Percentiles rank a stretch among this genome's conserved stretches.
Evolutionary conservation across 1,139 yeast genomes (phyloP).

Genomic region (Candida tropicalis): DNA sequence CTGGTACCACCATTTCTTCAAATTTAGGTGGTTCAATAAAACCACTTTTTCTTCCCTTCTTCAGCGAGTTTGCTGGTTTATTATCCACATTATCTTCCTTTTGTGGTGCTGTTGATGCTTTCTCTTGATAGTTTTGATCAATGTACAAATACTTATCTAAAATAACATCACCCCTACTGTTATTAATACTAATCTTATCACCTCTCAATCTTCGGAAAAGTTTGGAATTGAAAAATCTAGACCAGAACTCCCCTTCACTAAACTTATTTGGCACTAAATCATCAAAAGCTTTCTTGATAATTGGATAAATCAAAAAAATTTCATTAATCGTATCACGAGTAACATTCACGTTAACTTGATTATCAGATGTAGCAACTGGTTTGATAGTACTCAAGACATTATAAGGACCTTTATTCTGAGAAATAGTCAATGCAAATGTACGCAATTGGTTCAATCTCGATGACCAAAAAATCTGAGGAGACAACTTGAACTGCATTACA

Average conservation of each 20-base stretch:
- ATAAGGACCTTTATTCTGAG: conserved; percentile 91
- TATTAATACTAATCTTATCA: conserved; percentile 66
- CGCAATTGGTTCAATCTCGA: conserved; percentile 78
- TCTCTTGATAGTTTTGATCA: conserved; percentile 40
- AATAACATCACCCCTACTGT: conserved; percentile 81
- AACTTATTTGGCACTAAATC: conserved; percentile 84
- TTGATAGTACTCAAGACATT: conserved; percentile 91
- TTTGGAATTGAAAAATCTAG: conserved; percentile 90
- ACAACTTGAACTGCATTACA: conserved; percentile 76
- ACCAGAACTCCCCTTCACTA: conserved; percentile 93
- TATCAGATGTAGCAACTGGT: conserved; percentile 88
- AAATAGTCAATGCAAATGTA: conserved; percentile 80
- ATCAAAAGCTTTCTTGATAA: conserved; percentile 84
- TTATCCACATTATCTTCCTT: conserved; percentile 19
- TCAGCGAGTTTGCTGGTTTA: conserved; percentile 7
- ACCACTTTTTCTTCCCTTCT: conserved; percentile 6
- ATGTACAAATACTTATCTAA: conserved; percentile 79
- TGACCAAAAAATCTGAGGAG: conserved; percentile 87
- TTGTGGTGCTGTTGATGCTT: conserved; percentile 1
- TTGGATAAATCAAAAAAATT: conserved; percentile 90
- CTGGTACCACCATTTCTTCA: background rate
- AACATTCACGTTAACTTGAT: conserved; percentile 87
- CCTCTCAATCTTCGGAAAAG: conserved; percentile 87
- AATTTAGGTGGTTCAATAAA: conserved; percentile 3
- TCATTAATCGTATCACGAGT: conserved; percentile 89